phyloP scores from a whole-genome alignment of 2,329 filamentous ascomycete species.

The Diaporthe ilicicola region DNA sequence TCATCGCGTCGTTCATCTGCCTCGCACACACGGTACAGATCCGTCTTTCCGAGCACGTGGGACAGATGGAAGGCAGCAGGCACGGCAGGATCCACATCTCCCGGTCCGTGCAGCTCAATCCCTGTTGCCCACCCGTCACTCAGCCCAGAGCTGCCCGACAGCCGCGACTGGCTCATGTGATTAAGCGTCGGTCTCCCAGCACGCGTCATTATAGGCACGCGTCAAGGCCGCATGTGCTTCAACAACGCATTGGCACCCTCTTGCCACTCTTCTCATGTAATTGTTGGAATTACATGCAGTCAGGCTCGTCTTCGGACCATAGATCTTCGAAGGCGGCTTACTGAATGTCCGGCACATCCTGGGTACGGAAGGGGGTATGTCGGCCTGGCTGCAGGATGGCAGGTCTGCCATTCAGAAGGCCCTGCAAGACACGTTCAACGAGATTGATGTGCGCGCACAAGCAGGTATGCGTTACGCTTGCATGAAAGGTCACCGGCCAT shows the following conservation, averaged over 20 bases:
- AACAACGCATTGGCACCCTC: background rate
- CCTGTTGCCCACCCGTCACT: background rate
- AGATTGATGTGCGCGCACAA: conserved; percentile 48
- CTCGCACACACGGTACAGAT: too few relatives aligned
- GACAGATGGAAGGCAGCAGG: background rate
- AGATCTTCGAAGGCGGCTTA: background rate
- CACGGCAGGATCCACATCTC: background rate
- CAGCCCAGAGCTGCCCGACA: background rate
- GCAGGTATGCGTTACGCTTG: conserved; percentile 40
- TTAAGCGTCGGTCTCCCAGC: background rate
- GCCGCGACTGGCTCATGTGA: conserved; percentile 8
- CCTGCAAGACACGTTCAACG: conserved; percentile 49
- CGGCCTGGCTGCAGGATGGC: conserved; percentile 50
- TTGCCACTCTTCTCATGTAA: too few relatives aligned
- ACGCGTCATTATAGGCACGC: background rate
- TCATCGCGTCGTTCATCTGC: background rate
- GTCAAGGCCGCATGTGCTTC: background rate
- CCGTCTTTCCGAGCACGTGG: background rate
- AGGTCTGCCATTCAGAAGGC: conserved; percentile 51
- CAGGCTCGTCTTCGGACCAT: too few relatives aligned
- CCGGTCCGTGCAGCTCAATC: background rate
- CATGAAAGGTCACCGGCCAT: too few relatives aligned
- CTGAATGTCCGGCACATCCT: background rate
- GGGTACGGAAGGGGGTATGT: conserved; percentile 41
- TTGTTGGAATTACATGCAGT: background rate